Evolutionary conservation across 345 rosid genomes (phyloP).

Genomic region (Turnera subulata): DNA sequence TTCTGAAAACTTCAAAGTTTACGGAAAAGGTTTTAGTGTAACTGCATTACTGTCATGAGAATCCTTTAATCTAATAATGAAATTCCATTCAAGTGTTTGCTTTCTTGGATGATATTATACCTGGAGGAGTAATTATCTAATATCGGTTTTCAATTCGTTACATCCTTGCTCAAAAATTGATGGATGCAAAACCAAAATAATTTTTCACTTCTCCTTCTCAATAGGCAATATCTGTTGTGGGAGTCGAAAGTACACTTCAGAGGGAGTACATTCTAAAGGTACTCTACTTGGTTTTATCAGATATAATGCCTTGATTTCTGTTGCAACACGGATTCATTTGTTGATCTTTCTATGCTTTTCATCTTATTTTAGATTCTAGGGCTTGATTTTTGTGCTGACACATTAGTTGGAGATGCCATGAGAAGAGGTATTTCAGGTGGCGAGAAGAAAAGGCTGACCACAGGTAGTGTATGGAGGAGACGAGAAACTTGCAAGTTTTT

Average conservation of each 20-base stretch:
- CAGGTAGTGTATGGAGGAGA: slow-evolving; percentile 18
- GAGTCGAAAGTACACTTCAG: slow-evolving; percentile 31
- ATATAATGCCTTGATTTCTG: neutral
- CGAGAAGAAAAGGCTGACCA: slow-evolving; percentile 39
- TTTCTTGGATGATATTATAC: too few relatives aligned
- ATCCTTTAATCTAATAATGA: too few relatives aligned
- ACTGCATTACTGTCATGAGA: too few relatives aligned
- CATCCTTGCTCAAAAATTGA: too few relatives aligned
- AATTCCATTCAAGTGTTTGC: too few relatives aligned
- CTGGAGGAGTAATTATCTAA: too few relatives aligned
- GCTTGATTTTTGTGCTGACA: slow-evolving; percentile 37
- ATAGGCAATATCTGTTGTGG: slow-evolving; percentile 36
- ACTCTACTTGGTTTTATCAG: neutral
- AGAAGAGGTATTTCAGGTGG: slow-evolving; percentile 41
- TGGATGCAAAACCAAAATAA: neutral
- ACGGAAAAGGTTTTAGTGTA: too few relatives aligned
- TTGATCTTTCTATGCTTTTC: neutral
- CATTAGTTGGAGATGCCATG: slow-evolving; percentile 36
- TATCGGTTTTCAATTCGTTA: too few relatives aligned
- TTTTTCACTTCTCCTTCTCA: slow-evolving; percentile 1
- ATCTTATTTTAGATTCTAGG: slow-evolving; percentile 34
- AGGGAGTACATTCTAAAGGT: slow-evolving; percentile 43
- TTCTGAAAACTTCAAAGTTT: too few relatives aligned
- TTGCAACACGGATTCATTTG: neutral
- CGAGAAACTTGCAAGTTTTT: neutral